A percentile compares a stretch with the other conserved stretches of the same genome.
phyloP scores from a whole-genome alignment of 1,139 yeast species.

The Yamadazyma triangularis region DNA sequence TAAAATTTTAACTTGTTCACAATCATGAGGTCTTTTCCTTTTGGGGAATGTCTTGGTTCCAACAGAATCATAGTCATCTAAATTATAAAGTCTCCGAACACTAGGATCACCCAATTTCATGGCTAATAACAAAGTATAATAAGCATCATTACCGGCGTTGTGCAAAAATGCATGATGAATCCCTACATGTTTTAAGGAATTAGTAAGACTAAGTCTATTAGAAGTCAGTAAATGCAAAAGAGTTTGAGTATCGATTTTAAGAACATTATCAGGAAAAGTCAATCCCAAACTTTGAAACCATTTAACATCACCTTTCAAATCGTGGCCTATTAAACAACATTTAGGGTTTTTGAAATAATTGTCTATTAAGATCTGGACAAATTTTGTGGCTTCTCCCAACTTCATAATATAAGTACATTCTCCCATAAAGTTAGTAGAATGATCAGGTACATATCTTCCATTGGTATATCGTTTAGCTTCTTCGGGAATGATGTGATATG shows the following conservation, averaged over 20 bases:
- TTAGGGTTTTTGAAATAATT: slow-evolving; percentile 27
- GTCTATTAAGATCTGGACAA: slow-evolving; percentile 40
- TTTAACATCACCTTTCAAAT: slow-evolving; percentile 54
- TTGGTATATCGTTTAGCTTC: slow-evolving; percentile 48
- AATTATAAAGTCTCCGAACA: slow-evolving; percentile 25
- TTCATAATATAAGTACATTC: slow-evolving; percentile 48
- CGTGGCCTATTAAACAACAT: slow-evolving; percentile 62
- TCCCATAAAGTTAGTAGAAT: slow-evolving; percentile 51
- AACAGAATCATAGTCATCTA: slow-evolving; percentile 16
- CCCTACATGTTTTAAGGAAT: slow-evolving; percentile 44
- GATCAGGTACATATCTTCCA: slow-evolving; percentile 60
- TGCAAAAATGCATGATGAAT: slow-evolving; percentile 65
- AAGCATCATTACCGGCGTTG: slow-evolving; percentile 84
- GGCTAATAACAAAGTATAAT: slow-evolving; percentile 56
- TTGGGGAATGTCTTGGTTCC: not conserved
- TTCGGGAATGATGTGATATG: slow-evolving; percentile 52
- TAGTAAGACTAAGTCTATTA: slow-evolving; percentile 44
- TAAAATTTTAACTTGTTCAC: slow-evolving; percentile 1
- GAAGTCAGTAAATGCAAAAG: slow-evolving; percentile 25
- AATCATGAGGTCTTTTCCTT: slow-evolving; percentile 3
- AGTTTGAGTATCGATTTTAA: slow-evolving; percentile 48
- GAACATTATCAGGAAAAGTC: slow-evolving; percentile 31
- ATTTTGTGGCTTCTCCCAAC: slow-evolving; percentile 27
- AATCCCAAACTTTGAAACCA: slow-evolving; percentile 51
- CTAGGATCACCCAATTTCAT: slow-evolving; percentile 52